Evolutionary conservation across 257 asterid genomes (phyloP), one percentile per base, ranked within the genome.

Genomic region (Petrea volubilis): DNA sequence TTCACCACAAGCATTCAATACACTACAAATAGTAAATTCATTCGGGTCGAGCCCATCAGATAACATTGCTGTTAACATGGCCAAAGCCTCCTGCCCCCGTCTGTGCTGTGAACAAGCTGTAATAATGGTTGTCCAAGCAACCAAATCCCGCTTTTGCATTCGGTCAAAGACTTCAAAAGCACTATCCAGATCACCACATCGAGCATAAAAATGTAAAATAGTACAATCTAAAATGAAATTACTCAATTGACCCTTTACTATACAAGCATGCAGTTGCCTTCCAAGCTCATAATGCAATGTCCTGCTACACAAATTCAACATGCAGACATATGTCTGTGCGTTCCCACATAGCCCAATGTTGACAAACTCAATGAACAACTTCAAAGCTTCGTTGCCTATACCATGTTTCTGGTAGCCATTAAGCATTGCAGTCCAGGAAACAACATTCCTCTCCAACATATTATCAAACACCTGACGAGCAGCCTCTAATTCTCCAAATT

Each of bases 351-450:
- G 15, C 29, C 93, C 97, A 73, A 76, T 15, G 28, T 65, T 46
- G 47, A 83, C 79, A 79, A 93, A 88, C 79, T 90, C 89, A 0
- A 31, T 29, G 33, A 86, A 87, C 69, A 84, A 75, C 50, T 75
- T 71, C 64, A 80, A 18, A 60, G 92, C 97, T 57, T 87, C 92
- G 17, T 73, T 36, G 2, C 72, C 72, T 0, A 78, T 74, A 21
- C 93, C 93, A 72, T 80, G 79, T 70, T 62, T 86, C 61, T 81
- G 77, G 77, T 93, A 93, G 70, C 96, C 98, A 71, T 93, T 88
- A 70, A 93, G 86, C 97, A 93, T 84, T 50, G 97, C 96, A 40
- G 96, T 93, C 98, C 98, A 93, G 36, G 98, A 90, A 68, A 93
- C 91, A 40, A 93, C 89, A 58, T 79, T 88, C 77, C 82, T 85